These are phyloP conservation scores for Typha latifolia DNA, from an alignment of 176 grass and related monocot species.

Conservation along the genomic window DNA sequence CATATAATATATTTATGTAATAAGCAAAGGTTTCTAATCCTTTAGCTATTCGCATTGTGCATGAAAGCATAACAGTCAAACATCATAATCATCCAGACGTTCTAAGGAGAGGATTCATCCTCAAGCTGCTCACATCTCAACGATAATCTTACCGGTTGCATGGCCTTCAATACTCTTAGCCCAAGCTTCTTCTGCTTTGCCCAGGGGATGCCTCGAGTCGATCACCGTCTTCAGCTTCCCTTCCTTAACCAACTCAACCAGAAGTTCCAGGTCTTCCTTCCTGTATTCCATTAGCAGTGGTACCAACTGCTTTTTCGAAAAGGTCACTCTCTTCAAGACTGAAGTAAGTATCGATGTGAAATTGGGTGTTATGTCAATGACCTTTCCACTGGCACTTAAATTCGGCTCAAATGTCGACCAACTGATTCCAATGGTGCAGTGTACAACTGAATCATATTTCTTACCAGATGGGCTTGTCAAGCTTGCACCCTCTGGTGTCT, in stretches of 20 bases:
- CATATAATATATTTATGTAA: too few species aligned
- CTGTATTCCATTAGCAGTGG: neutral
- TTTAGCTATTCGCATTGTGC: too few species aligned
- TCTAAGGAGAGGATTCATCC: neutral
- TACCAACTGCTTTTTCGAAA: slow-evolving; percentile 13
- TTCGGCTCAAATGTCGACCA: slow-evolving; percentile 14
- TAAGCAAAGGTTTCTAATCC: too few species aligned
- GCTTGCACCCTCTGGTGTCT: neutral
- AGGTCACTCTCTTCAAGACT: neutral
- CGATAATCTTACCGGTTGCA: slow-evolving; percentile 1
- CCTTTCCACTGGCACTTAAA: neutral
- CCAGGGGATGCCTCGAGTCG: neutral
- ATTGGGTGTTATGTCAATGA: neutral
- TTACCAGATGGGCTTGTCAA: slow-evolving; percentile 7
- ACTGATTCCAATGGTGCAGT: neutral
- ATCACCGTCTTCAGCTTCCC: slow-evolving; percentile 4
- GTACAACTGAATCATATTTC: slow-evolving; percentile 6
- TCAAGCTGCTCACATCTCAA: neutral
- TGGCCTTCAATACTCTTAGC: slow-evolving; percentile 12
- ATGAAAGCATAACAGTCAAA: too few species aligned
- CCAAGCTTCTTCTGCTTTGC: slow-evolving; percentile 5
- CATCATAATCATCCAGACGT: too few species aligned
- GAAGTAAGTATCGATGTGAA: neutral
- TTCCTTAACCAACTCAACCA: slow-evolving; percentile 16
- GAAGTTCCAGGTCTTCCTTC: neutral